These are phyloP conservation scores for Picea abies DNA, from an alignment of 83 land plant genomes.

Conservation along the genomic window DNA sequence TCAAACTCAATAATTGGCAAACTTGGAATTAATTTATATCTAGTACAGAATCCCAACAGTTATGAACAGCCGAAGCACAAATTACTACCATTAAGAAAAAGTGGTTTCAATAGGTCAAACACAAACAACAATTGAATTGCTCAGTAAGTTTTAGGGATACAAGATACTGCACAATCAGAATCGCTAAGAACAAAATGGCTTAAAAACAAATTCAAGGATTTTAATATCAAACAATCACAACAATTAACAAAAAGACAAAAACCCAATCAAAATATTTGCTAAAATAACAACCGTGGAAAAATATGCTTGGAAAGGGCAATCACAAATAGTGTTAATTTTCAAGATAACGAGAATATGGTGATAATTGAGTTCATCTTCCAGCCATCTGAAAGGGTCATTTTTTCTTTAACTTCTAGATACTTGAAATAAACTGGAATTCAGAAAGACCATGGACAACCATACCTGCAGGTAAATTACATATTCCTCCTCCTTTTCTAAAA, in stretches of 20 bases:
- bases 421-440: background rate
- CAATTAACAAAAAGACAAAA: background rate
- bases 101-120: too few relatives aligned
- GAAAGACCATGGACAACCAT: background rate
- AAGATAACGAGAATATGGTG: background rate
- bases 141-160: too few relatives aligned
- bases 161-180: too few relatives aligned
- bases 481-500: slow-evolving; percentile 47
- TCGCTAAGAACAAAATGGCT: too few relatives aligned
- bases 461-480: slow-evolving; percentile 48
- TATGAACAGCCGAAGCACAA: too few relatives aligned
- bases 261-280: background rate
- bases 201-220: too few relatives aligned
- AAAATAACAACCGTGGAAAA: background rate
- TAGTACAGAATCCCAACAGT: too few relatives aligned
- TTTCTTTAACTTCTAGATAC: background rate
- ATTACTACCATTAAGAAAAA: too few relatives aligned
- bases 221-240: too few relatives aligned
- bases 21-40: too few relatives aligned
- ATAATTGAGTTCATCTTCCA: background rate
- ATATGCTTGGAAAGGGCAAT: background rate
- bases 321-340: background rate
- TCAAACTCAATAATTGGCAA: too few relatives aligned
- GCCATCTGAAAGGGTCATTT: background rate
- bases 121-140: too few relatives aligned